Evolutionary conservation across 1,284 basidiomycete species (phyloP), one percentile per base, ranked within the genome.

Genomic region (Cutaneotrichosporon dermatis): DNA sequence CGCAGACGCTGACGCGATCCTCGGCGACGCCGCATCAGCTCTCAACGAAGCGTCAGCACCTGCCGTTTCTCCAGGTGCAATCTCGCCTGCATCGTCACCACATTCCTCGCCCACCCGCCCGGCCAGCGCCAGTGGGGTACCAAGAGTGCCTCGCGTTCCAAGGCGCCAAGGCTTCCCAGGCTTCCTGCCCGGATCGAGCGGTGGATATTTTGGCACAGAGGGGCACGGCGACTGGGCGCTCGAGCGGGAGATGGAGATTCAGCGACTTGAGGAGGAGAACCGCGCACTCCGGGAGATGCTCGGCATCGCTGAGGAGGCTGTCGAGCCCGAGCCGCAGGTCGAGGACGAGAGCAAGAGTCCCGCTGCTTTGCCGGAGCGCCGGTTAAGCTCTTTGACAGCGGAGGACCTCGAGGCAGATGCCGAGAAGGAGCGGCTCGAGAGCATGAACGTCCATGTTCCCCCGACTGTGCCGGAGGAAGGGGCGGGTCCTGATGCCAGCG

Each of bases 191-290:
- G 73, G 72, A 16, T 59, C 70, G 2, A 68, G 63, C 7, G 74
- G 77, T 11, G 77, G 79, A 6, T 78, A 76, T 61, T 61, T 66
- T 6, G 74, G 73, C 9, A 76, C 70, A 39, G 75, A 68, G 46
- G 77, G 74, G 9, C 76, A 82, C 48, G 79, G 81, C 33, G 91
- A 95, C 76, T 93, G 92, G 89, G 86, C 88, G 0, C 66, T 87
- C 59, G 89, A 92, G 73, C 83, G 92, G 60, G 92, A 95, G 74
- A 80, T 80, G 66, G 91, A 95, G 79, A 88, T 94, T 59, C 70
- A 82, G 40, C 83, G 90, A 42, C 79, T 97, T 41, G 86, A 88
- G 72, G 80, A 79, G 57, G 93, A 95, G 79, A 97, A 97, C 71
- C 83, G 84, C 46, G 81, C 85, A 58, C 80, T 97, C 54, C 81